Evolutionary conservation across 176 grass and related monocot species (phyloP).

Genomic region (Chrysopogon serrulatus): DNA sequence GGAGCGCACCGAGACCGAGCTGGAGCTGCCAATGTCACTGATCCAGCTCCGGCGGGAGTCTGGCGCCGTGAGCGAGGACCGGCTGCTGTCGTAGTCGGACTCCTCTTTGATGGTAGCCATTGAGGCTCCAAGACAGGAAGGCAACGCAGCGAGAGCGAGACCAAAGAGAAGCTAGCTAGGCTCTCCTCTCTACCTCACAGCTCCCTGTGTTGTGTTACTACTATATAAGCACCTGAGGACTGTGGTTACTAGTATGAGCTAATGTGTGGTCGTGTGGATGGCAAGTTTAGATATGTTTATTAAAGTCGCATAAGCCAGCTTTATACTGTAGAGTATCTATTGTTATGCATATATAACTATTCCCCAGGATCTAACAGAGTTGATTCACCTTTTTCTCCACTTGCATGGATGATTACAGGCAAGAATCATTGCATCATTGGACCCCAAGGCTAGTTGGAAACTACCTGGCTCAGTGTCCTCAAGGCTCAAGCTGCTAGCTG

Average conservation of each 20-base stretch:
- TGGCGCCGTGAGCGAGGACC: conserved; percentile 60
- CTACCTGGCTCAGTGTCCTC: conserved; percentile 32
- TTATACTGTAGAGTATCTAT: conserved; percentile 28
- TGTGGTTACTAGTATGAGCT: conserved; percentile 6
- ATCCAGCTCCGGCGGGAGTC: conserved; percentile 76
- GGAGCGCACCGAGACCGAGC: conserved; percentile 67
- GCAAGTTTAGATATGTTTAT: conserved; percentile 21
- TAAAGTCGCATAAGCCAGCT: conserved; percentile 17
- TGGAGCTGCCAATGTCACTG: conserved; percentile 79
- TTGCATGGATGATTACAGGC: conserved; percentile 35
- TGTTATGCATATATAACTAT: conserved; percentile 31
- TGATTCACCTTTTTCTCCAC: conserved; percentile 45
- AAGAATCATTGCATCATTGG: conserved; percentile 45
- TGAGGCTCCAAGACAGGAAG: conserved; percentile 10
- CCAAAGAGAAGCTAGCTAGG: conserved; percentile 1
- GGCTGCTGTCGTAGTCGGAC: conserved; percentile 81
- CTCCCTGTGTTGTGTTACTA: conserved; percentile 19
- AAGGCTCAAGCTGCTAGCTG: conserved; percentile 3
- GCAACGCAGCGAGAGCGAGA: background rate
- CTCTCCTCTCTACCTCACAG: background rate
- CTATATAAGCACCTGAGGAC: conserved; percentile 23
- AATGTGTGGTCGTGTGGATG: conserved; percentile 10
- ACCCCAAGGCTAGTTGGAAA: conserved; percentile 31
- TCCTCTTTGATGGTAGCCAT: conserved; percentile 59
- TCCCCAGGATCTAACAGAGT: conserved; percentile 33